These are phyloP conservation scores for Tulasnella sp. DNA, from an alignment of 768 basidiomycete genomes.

Conservation along the genomic window DNA sequence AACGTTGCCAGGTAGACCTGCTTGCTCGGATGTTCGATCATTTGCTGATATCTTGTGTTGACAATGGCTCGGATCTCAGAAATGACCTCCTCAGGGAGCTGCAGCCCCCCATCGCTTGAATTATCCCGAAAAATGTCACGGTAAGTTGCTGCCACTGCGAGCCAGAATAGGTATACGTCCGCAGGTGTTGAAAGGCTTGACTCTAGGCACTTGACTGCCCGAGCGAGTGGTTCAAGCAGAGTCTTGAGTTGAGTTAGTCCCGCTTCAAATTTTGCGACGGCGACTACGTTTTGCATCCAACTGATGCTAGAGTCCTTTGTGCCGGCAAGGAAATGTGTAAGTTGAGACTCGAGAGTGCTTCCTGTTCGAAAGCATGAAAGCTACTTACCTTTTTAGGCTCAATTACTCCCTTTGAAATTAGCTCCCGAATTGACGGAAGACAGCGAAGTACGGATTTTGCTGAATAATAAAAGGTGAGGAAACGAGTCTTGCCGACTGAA, in stretches of 20 bases:
- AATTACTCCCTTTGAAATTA: conserved; percentile 3
- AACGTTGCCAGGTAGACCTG: conserved; percentile 40
- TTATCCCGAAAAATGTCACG: conserved; percentile 29
- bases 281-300: conserved; percentile 5
- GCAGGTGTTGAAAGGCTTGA: conserved; percentile 36
- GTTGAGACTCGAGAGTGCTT: too few relatives aligned
- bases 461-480: neutral
- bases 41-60: conserved; percentile 37
- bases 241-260: conserved; percentile 17
- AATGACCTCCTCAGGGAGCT: conserved; percentile 24
- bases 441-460: conserved; percentile 27
- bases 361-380: neutral
- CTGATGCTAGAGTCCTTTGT: conserved; percentile 1
- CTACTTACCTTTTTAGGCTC: conserved; percentile 4
- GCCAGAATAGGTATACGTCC: conserved; percentile 42
- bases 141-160: conserved; percentile 37
- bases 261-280: neutral
- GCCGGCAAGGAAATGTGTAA: neutral
- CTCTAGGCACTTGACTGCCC: conserved; percentile 40
- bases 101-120: neutral
- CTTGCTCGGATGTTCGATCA: conserved; percentile 38
- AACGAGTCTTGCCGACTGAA: neutral
- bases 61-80: conserved; percentile 37
- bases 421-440: conserved; percentile 32
- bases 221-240: conserved; percentile 34